Base-by-base conservation (phyloP, 2,329 filamentous ascomycete genomes). In the Akanthomyces lecanii region DNA sequence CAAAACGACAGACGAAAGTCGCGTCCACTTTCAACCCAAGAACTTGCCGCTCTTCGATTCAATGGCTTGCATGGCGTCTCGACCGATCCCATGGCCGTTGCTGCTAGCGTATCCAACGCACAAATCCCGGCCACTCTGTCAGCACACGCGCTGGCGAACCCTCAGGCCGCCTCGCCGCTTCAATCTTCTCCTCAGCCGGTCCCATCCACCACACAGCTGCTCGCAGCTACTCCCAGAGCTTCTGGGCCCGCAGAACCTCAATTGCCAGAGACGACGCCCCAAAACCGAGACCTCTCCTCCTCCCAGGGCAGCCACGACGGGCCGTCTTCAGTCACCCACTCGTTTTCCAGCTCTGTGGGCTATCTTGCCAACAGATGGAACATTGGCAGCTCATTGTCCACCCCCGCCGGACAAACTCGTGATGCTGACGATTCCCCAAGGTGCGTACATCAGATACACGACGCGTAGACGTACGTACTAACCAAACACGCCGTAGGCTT, bases 1-100 rank as follows among this genome's bases (percentile, higher is more conserved):
- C 94, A 98, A 75, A 97, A 96, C 76, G 91, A 96, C 74, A 86
- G 94, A 69, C 86, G 94, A 68, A 96, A 94, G 79, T 92, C 91
- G 62, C 89, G 91, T 69, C 92, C 93, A 53, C 82, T 96, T 44
- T 85, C 91, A 33, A 85, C 89, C 11, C 87, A 92, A 74, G 91
- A 95, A 73, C 83, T 94, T 61, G 86, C 83, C 66, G 83, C 84
- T 64, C 77, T 87, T 68, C 76, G 82, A 71, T 81, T 83, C 71
- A 79, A 84, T 53, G 80, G 79, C 68, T 78, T 85, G 73, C 78
- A 82, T 67, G 76, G 81, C 40, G 73, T 84, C 48, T 79, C 81
- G 5, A 79, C 81, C 38, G 81, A 83, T 63, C 73, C 77, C 38
- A 67, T 70, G 44, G 70, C 73, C 50, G 69, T 72, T 48, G 70